Conservation (phyloP, 352 stramenopile species). For the Chrysophaeum taylorii region DNA sequence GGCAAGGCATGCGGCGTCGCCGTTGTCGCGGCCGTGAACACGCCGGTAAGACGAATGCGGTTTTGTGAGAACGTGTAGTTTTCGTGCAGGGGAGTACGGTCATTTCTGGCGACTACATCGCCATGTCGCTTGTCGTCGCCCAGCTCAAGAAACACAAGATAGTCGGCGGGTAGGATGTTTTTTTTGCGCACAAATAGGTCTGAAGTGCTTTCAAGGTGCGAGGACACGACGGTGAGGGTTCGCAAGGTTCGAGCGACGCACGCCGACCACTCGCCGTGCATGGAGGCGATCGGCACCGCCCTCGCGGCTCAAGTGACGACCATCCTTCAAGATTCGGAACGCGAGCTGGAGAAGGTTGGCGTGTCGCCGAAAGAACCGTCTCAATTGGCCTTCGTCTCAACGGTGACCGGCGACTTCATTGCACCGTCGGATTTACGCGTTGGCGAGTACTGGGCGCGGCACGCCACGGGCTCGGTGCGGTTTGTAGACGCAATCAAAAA, state of each 20-base stretch:
- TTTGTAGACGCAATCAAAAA: neutral
- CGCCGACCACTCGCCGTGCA: slow-evolving; percentile 1
- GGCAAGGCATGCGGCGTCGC: neutral
- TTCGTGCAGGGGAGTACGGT: too few relatives aligned
- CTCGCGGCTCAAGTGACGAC: neutral
- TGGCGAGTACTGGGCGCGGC: neutral
- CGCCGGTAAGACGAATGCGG: neutral
- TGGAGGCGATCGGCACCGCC: neutral
- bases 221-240: too few relatives aligned
- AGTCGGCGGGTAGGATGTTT: too few relatives aligned
- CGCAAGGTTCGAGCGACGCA: neutral
- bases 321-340: neutral
- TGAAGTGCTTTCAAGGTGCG: too few relatives aligned
- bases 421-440: neutral
- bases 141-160: neutral
- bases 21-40: slow-evolving; percentile 4
- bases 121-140: neutral
- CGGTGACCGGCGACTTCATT: neutral
- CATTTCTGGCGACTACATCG: neutral
- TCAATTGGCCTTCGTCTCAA: neutral
- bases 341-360: neutral
- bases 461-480: neutral
- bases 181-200: too few relatives aligned
- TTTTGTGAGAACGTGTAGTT: too few relatives aligned
- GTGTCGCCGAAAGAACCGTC: too few relatives aligned